Evolutionary conservation across 257 asterid species (phyloP).

Genomic region (Voacanga thouarsii): DNA sequence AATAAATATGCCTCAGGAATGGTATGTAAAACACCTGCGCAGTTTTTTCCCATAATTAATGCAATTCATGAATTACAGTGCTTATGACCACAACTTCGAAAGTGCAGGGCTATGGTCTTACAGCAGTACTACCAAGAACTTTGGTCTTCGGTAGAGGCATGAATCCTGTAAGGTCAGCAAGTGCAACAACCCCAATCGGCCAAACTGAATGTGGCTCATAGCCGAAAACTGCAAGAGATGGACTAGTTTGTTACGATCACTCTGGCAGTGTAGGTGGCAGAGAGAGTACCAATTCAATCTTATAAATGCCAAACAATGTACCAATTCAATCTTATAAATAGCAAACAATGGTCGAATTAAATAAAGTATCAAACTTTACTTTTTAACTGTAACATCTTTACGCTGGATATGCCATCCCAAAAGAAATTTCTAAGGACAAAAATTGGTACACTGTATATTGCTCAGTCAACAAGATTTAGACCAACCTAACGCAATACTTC

Average conservation of each 20-base stretch:
- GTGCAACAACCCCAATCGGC: constrained; percentile 88
- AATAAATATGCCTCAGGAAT: constrained; percentile 89
- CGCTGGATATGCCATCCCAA: neutral
- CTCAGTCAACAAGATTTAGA: neutral
- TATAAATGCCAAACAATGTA: neutral
- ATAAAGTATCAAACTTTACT: neutral
- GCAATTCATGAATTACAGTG: neutral
- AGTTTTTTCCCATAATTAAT: constrained; percentile 8
- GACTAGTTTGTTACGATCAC: neutral
- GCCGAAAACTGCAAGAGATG: constrained; percentile 62
- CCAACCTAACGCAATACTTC: neutral
- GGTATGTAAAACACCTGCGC: constrained; percentile 87
- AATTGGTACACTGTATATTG: neutral
- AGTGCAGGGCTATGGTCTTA: constrained; percentile 37
- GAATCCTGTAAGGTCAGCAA: constrained; percentile 80
- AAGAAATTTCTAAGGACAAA: neutral
- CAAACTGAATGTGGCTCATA: constrained; percentile 98
- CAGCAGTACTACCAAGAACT: constrained; percentile 92
- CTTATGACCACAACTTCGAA: neutral
- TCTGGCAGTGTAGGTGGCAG: neutral
- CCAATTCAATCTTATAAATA: no score
- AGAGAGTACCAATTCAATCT: neutral
- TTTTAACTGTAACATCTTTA: neutral
- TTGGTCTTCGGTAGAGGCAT: constrained; percentile 74
- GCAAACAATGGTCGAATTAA: no score